Conservation (phyloP, 2,329 filamentous ascomycete genomes). For the Botrytis hyacinthi region DNA sequence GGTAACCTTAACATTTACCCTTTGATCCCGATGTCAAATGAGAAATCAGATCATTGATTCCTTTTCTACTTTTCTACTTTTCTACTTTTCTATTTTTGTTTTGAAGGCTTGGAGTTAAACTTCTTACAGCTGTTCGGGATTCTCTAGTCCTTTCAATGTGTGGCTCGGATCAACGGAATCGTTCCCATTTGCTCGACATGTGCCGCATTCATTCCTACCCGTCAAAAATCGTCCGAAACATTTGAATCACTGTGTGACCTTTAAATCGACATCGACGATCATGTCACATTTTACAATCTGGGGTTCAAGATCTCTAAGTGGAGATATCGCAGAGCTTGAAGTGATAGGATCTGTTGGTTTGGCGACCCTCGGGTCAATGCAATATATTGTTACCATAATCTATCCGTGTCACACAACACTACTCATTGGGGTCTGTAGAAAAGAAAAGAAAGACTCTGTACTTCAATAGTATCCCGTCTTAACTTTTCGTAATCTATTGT, state of each 20-base stretch:
- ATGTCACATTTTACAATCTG: slow-evolving; percentile 7
- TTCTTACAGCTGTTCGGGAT: background rate
- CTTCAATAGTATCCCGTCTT: background rate
- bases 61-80: background rate
- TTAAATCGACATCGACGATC: slow-evolving; percentile 7
- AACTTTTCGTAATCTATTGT: no score
- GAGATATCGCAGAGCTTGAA: background rate
- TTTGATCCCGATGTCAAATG: background rate
- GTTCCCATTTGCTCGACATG: slow-evolving; percentile 5
- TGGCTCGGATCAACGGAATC: background rate
- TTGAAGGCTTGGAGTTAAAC: background rate
- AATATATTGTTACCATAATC: background rate
- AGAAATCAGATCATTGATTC: background rate
- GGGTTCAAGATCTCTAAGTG: background rate
- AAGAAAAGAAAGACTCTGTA: background rate
- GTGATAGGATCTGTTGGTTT: background rate
- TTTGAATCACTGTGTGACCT: background rate
- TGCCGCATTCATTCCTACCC: background rate
- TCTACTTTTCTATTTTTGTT: background rate
- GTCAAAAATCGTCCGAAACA: slow-evolving; percentile 11
- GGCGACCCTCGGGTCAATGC: background rate
- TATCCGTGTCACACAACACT: background rate
- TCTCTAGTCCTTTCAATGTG: background rate
- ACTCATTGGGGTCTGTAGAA: background rate
- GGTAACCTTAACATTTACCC: background rate